Conservation (phyloP, 257 asterid species). For the Datura wrightii region DNA sequence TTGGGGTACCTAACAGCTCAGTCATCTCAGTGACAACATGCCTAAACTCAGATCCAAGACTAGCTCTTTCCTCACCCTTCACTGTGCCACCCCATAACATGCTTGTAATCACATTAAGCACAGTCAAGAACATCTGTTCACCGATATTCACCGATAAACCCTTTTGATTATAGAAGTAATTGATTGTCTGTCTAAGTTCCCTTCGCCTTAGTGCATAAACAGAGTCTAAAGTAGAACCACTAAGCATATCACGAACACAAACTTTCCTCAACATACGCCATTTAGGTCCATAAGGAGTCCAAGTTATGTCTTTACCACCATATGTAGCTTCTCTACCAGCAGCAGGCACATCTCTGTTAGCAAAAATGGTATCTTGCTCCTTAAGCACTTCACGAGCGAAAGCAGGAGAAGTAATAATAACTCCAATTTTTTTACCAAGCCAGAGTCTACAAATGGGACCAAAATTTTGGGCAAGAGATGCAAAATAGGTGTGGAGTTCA, state of each 20-base stretch:
- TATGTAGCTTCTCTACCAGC: constrained; percentile 62
- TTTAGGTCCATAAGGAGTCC: constrained; percentile 74
- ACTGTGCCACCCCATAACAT: constrained; percentile 86
- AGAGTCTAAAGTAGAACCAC: constrained; percentile 51
- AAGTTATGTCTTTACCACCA: constrained; percentile 68
- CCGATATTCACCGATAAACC: constrained; percentile 61
- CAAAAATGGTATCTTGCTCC: constrained; percentile 66
- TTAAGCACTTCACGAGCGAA: constrained; percentile 62
- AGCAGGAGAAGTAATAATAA: constrained; percentile 62
- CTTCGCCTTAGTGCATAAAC: constrained; percentile 51
- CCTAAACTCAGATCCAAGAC: constrained; percentile 64
- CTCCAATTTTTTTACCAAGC: constrained; percentile 61
- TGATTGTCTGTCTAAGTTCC: constrained; percentile 54
- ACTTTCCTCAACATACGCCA: constrained; percentile 80
- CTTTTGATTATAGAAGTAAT: constrained; percentile 37
- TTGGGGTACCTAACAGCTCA: constrained; percentile 59
- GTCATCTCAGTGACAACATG: constrained; percentile 59
- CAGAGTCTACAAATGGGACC: constrained; percentile 68
- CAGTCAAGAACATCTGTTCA: constrained; percentile 65
- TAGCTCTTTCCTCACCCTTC: constrained; percentile 59
- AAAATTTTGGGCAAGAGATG: constrained; percentile 45
- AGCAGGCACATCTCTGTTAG: constrained; percentile 74
- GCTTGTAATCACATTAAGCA: constrained; percentile 72
- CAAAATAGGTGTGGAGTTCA: constrained; percentile 67
- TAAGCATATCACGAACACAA: constrained; percentile 69